Percentiles rank a stretch among this genome's conserved stretches.
Conservation (phyloP, 2,329 filamentous ascomycete species). For the Cryphonectria parasitica region DNA sequence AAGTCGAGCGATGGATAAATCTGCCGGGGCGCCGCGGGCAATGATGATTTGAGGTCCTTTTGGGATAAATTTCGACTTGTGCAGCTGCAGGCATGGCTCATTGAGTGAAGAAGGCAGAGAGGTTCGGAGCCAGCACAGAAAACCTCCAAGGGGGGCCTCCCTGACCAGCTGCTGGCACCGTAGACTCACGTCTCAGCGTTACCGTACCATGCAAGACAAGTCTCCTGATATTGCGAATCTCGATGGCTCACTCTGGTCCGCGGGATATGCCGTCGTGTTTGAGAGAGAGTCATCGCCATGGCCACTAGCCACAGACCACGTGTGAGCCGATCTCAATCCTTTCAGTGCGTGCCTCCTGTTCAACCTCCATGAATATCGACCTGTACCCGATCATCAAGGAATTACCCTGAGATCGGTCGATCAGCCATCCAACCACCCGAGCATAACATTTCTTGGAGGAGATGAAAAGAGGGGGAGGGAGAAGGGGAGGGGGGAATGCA, state of each 20-base stretch:
- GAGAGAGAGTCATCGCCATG: constrained; percentile 1
- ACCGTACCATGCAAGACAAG: not conserved
- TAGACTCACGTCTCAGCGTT: not conserved
- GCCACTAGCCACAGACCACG: constrained; percentile 3
- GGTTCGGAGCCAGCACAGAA: not conserved
- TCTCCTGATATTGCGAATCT: not conserved
- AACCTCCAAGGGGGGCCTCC: not conserved
- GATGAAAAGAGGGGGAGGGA: not conserved
- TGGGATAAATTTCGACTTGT: not conserved
- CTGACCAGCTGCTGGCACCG: not conserved
- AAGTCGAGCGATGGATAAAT: not conserved
- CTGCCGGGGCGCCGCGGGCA: not conserved
- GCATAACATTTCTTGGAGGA: not conserved
- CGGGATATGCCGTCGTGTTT: not conserved
- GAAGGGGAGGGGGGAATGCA: not conserved
- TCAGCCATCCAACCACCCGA: constrained; percentile 5
- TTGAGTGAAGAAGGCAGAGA: not conserved
- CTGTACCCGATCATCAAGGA: not conserved
- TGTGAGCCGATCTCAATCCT: constrained; percentile 4
- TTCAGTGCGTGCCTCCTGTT: constrained; percentile 1
- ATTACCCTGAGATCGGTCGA: not conserved
- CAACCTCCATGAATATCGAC: not conserved
- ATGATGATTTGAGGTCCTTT: not conserved
- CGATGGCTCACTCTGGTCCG: not conserved
- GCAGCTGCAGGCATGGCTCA: not conserved